Base-by-base conservation (phyloP, 1,284 basidiomycete genomes). In the Inonotus hispidus region DNA sequence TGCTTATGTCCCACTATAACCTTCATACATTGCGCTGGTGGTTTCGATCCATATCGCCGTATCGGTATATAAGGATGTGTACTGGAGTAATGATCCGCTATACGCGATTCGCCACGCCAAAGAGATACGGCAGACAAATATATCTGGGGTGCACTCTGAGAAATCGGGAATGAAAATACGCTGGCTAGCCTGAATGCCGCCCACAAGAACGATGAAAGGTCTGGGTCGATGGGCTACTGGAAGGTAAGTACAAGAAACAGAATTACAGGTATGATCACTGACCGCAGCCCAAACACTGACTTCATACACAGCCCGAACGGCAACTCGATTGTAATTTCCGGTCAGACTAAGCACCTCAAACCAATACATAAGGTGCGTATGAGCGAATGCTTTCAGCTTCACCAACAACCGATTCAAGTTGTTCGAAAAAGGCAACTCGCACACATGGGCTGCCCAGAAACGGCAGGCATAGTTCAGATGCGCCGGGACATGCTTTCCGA, bases 341-440 rank as follows among this genome's bases (percentile, higher is more conserved):
- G 60, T 56, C 6, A 72, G 43, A 53, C 69, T 70, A 4, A 71
- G 56, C 1, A 67, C 69, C 60, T 72, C 71, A 29, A 72, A 49
- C 71, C 71, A 72, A 60, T 59, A 68, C 1, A 71, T 61, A 10
- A 69, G 60, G 16, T 65, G 50, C 3, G 29, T 32, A 19, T 64
- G 39, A 10, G 69, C 23, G 55, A 68, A 70, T 5, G 59, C 35
- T 10, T 37, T 58, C n/a, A 60, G 16, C 23, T 43, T 16, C 6
- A 58, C 23, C 47, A 19, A 21, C 8, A 29, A n/a, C 14, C n/a
- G 3, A n/a, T n/a, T 0, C 32, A 59, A n/a, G 8, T 43, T 25
- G 23, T n/a, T 23, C 1, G 50, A 52, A 14, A 25, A 16, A n/a
- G 52, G 14, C 16, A 47, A 8, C 14, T 60, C 59, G 21, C 23